These are phyloP conservation scores for Pyropia haitanensis DNA, from an alignment of 23 red algal genomes.

Conservation along the genomic window DNA sequence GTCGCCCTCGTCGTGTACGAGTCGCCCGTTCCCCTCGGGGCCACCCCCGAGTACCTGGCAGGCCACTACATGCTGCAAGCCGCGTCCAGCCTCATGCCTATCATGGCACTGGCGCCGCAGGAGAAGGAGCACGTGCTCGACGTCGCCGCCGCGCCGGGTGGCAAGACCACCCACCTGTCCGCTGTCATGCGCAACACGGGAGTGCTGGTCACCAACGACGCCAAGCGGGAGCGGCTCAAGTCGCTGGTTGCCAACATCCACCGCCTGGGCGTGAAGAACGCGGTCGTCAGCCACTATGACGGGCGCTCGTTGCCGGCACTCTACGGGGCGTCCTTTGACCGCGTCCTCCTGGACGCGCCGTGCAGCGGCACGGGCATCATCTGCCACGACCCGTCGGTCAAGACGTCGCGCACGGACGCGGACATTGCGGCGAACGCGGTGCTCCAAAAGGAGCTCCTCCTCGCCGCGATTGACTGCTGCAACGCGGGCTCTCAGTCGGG, in stretches of 20 bases:
- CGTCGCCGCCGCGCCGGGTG: conserved; percentile 84
- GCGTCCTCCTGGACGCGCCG: conserved; percentile 89
- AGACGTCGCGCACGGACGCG: conserved; percentile 43
- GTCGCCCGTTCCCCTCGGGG: conserved; percentile 86
- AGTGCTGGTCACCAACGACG: conserved; percentile 85
- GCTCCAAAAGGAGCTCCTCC: conserved; percentile 91
- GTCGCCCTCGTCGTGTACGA: conserved; percentile 95
- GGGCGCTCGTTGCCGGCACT: conserved; percentile 55
- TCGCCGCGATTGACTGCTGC: conserved; percentile 85
- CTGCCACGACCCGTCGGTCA: conserved; percentile 80
- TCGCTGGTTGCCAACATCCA: conserved; percentile 88
- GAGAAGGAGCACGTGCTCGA: conserved; percentile 79
- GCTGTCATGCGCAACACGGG: conserved; percentile 85
- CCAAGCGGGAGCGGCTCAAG: conserved; percentile 78
- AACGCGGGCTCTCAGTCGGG: conserved; percentile 59
- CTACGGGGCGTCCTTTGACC: conserved; percentile 65
- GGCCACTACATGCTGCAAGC: conserved; percentile 98
- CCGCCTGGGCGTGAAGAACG: conserved; percentile 77
- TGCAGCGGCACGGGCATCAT: conserved; percentile 96
- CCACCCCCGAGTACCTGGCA: conserved; percentile 97
- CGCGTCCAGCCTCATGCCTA: conserved; percentile 77
- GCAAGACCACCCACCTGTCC: conserved; percentile 82
- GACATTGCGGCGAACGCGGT: conserved; percentile 54
- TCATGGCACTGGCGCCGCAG: conserved; percentile 85
- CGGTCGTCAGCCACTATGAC: conserved; percentile 80